Percentiles rank a stretch among this genome's conserved stretches.
Conservation (phyloP, 106 monocot genomes). For the Apostasia shenzhenica region DNA sequence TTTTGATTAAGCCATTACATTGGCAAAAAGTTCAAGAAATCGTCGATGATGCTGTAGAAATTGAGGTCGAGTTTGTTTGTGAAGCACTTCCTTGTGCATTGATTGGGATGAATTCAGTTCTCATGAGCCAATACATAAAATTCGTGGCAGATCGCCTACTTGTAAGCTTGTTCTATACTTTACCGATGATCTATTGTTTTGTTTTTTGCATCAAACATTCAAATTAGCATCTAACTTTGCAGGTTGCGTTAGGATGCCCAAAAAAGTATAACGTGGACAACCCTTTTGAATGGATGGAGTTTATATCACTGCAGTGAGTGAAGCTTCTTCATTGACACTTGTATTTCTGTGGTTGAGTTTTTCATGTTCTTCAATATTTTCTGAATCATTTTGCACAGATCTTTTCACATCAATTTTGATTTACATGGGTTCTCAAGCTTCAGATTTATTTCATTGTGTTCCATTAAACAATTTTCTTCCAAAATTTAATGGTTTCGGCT, state of each 20-base stretch:
- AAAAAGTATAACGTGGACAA: constrained; percentile 26
- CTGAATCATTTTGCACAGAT: too few relatives aligned
- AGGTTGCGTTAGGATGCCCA: constrained; percentile 21
- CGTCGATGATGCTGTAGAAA: constrained; percentile 27
- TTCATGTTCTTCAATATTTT: too few relatives aligned
- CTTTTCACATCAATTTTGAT: too few relatives aligned
- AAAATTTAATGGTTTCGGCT: too few relatives aligned
- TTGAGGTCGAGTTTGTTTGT: constrained; percentile 33
- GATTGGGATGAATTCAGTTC: constrained; percentile 28
- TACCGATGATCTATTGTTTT: neutral
- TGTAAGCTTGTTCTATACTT: neutral
- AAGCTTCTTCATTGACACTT: neutral
- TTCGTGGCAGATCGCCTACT: constrained; percentile 31
- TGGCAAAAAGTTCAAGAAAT: constrained; percentile 17
- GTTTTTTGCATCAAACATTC: neutral
- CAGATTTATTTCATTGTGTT: too few relatives aligned
- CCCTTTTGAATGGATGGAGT: constrained; percentile 42
- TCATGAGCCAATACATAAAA: constrained; percentile 34
- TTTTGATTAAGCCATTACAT: constrained; percentile 11
- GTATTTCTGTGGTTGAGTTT: neutral
- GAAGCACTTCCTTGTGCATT: constrained; percentile 22
- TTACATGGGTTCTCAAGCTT: too few relatives aligned
- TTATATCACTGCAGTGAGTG: constrained; percentile 38
- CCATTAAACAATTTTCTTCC: too few relatives aligned
- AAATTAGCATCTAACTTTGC: neutral